Evolutionary conservation across 495 filamentous ascomycete genomes (phyloP), one percentile per base, ranked within the genome.

Genomic region (Durotheca rogersii): DNA sequence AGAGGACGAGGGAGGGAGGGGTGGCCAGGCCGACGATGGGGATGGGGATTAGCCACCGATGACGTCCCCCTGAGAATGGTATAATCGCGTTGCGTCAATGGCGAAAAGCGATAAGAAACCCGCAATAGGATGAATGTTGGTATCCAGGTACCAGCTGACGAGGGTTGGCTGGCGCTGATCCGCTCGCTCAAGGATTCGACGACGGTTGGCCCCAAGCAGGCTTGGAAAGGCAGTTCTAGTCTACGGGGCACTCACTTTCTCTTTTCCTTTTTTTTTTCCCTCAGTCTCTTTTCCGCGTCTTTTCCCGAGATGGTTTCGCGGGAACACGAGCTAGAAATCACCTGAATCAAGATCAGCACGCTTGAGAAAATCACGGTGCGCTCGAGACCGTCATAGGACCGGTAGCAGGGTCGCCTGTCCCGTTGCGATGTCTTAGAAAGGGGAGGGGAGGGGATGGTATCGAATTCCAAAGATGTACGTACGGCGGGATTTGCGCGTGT

Each of bases 51-150:
- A 19, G 25, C 31, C 33, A 25, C 31, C 39, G 47, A 60, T 60
- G 57, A 60, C 57, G 57, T 60, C 57, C 51, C 34, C 32, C 40
- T 51, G 41, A 47, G 45, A 43, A 48, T n/a, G 50, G 47, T 59
- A 49, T 35, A 59, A 51, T 47, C 38, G 50, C 50, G 50, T 54
- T 59, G 56, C 56, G 56, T 59, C 41, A 59, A 59, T 53, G 41
- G 56, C n/a, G n/a, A 18, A 45, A 37, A 49, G 34, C 43, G 38
- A 48, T 20, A 32, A 45, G 44, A 34, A 30, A 9, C 35, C 30
- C 33, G 10, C 21, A 10, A 38, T 16, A 11, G 21, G 16, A 29
- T 12, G 11, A n/a, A 39, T 16, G 12, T 21, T 14, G 11, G 36
- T 31, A 32, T 43, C 44, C 43, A 45, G 46, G 45, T 50, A 49